Conservation (phyloP, 306 rosid genomes). For the Cajanus cajan region DNA sequence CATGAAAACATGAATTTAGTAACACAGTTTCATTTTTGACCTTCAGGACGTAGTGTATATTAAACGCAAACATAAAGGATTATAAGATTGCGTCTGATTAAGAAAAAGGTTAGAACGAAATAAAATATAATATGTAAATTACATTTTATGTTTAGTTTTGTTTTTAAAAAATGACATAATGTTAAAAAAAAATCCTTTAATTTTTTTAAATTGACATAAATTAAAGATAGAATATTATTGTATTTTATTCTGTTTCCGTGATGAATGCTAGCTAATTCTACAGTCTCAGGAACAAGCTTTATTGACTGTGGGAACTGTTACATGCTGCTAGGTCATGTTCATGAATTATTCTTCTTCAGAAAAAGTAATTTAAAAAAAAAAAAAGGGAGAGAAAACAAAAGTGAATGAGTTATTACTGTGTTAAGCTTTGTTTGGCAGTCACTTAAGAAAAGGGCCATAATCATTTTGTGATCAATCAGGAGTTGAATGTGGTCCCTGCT, state of each 20-base stretch:
- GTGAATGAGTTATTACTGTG: not conserved
- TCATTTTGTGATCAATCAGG: constrained; percentile 11
- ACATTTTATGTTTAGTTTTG: not conserved
- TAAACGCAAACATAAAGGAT: too few relatives aligned
- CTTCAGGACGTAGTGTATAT: not conserved
- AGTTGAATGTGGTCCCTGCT: constrained; percentile 35
- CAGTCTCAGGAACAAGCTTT: not conserved
- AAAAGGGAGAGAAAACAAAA: not conserved
- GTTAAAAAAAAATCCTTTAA: not conserved
- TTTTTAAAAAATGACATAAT: not conserved
- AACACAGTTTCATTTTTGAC: too few relatives aligned
- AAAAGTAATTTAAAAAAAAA: not conserved
- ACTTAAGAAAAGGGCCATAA: constrained; percentile 6
- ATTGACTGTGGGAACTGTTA: not conserved
- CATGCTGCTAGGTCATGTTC: not conserved
- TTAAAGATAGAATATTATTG: not conserved
- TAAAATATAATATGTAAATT: not conserved
- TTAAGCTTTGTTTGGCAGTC: constrained; percentile 26
- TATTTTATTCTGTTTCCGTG: not conserved
- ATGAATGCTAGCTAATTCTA: not conserved
- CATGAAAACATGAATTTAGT: too few relatives aligned
- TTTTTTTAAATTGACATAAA: not conserved
- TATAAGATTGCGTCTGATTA: not conserved
- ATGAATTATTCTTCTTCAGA: not conserved
- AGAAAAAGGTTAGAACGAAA: too few relatives aligned